A percentile compares a stretch with the other conserved stretches of the same genome.
phyloP scores from a whole-genome alignment of 1,284 basidiomycete species.

The Termitomyces sp. region DNA sequence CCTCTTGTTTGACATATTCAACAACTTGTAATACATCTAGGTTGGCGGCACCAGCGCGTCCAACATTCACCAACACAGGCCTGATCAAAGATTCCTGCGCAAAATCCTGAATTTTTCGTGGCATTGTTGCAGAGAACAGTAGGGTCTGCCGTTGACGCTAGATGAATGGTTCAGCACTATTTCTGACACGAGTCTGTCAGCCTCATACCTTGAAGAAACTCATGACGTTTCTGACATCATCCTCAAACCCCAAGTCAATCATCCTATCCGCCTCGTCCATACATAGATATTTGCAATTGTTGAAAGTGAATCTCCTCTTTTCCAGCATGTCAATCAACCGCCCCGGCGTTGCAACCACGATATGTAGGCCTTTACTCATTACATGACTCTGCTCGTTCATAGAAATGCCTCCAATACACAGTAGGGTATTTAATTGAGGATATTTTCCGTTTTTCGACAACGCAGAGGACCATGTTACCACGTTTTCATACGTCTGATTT shows the following conservation, averaged over 20 bases:
- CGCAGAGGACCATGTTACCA: conserved; percentile 80
- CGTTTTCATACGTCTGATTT: conserved; percentile 94
- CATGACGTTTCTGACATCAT: conserved; percentile 98
- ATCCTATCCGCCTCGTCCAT: conserved; percentile 99
- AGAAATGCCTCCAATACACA: conserved; percentile 97
- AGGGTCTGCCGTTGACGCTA: conserved; percentile 95
- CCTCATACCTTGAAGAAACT: conserved; percentile 85
- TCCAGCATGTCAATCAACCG: conserved; percentile 96
- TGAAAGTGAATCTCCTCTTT: conserved; percentile 88
- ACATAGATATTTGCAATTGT: conserved; percentile 91
- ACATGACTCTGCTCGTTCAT: conserved; percentile 96
- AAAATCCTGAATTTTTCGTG: conserved; percentile 97
- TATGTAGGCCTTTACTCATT: conserved; percentile 86
- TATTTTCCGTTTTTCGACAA: conserved; percentile 78
- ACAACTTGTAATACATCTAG: conserved; percentile 96
- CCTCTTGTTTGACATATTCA: conserved; percentile 98
- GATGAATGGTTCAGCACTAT: not conserved
- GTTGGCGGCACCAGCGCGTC: conserved; percentile 96
- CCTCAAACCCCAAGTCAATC: conserved; percentile 99
- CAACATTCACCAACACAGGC: conserved; percentile 95
- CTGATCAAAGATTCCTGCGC: conserved; percentile 92
- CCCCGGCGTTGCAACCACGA: conserved; percentile 95
- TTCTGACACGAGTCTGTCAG: not conserved
- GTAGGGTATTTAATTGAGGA: conserved; percentile 80
- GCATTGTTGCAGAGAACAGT: conserved; percentile 98